phyloP scores from a whole-genome alignment of 306 rosid species.

The Ormosia emarginata region DNA sequence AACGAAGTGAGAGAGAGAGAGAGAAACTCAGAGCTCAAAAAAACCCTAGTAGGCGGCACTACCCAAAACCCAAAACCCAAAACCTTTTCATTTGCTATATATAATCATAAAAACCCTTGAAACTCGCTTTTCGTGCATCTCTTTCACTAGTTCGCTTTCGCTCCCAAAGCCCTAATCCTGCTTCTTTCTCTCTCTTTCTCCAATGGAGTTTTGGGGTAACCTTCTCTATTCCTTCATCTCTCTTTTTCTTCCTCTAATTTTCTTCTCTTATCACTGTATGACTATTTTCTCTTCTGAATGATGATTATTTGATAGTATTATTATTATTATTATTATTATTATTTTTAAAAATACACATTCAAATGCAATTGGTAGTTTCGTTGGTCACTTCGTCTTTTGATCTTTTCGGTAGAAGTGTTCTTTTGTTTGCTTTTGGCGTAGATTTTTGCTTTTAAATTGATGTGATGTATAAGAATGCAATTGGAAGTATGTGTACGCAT shows the following conservation, averaged over 20 bases:
- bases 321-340: too few relatives aligned
- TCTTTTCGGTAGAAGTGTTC: not conserved
- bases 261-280: not conserved
- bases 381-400: not conserved
- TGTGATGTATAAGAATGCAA: not conserved
- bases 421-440: not conserved
- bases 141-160: not conserved
- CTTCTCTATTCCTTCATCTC: not conserved
- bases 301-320: not conserved
- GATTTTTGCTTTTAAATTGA: not conserved
- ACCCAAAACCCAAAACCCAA: not conserved
- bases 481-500: not conserved
- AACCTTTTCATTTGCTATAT: not conserved
- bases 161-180: constrained; percentile 22
- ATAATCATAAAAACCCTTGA: constrained; percentile 15
- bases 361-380: not conserved
- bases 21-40: not conserved
- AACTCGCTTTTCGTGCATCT: not conserved
- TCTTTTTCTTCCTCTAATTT: not conserved
- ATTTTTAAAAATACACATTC: too few relatives aligned
- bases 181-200: not conserved
- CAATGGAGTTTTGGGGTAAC: constrained; percentile 94
- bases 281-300: not conserved
- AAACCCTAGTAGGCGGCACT: constrained; percentile 49
- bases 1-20: not conserved